A percentile compares a stretch with the other conserved stretches of the same genome.
Evolutionary conservation across 371 early-diverging fungal species (phyloP).

Genomic region (Mortierella sp.): DNA sequence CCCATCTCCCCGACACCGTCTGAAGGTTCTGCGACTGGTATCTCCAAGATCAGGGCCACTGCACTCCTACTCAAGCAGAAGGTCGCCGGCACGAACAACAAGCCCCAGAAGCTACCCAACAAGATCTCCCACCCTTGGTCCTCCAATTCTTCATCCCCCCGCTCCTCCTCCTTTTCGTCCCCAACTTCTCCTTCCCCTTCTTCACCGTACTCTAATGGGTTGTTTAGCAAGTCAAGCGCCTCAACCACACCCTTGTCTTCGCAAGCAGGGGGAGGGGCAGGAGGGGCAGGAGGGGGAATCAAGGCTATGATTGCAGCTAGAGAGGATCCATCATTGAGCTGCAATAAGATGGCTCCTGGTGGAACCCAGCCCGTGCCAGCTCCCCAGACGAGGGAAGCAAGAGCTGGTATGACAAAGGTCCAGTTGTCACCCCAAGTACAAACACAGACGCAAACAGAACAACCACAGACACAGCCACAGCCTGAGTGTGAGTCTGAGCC

Average conservation of each 20-base stretch:
- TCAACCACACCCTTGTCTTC: not conserved
- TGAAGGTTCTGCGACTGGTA: conserved; percentile 11
- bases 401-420: conserved; percentile 41
- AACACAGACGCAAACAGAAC: not conserved
- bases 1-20: not conserved
- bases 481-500: not conserved
- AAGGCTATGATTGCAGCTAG: conserved; percentile 51
- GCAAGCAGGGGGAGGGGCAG: not conserved
- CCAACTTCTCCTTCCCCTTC: conserved; percentile 9
- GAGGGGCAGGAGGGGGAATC: conserved; percentile 8
- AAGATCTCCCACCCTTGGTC: conserved; percentile 40
- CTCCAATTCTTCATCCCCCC: conserved; percentile 18
- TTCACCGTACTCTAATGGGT: not conserved
- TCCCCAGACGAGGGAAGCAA: conserved; percentile 18
- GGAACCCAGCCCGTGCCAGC: conserved; percentile 31
- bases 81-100: conserved; percentile 34
- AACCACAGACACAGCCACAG: not conserved
- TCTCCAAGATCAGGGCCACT: conserved; percentile 51
- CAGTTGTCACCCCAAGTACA: conserved; percentile 8
- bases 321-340: conserved; percentile 53
- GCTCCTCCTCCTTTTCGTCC: conserved; percentile 28
- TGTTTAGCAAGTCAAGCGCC: not conserved
- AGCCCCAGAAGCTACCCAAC: conserved; percentile 39
- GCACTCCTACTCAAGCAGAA: conserved; percentile 50
- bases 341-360: conserved; percentile 35